Percentiles rank a stretch among this genome's conserved stretches.
Evolutionary conservation across 352 stramenopile species (phyloP).

Genomic region (Pythium oligandrum): DNA sequence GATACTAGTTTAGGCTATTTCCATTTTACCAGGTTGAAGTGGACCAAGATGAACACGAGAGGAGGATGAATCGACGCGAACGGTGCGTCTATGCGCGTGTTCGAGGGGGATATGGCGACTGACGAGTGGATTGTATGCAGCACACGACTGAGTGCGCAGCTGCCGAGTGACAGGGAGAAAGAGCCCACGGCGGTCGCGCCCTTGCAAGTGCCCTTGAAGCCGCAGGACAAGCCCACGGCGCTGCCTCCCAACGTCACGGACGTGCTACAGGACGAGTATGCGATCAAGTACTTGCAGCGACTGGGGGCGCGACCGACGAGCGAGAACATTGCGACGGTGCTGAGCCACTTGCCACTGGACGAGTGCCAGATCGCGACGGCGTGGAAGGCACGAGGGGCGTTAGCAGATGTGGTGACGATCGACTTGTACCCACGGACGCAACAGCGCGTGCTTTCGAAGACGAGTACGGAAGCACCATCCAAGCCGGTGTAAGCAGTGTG

Average conservation of each 20-base stretch:
- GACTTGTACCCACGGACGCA: constrained; percentile 37
- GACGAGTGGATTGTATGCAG: no score
- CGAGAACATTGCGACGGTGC: constrained; percentile 56
- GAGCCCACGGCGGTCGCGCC: constrained; percentile 31
- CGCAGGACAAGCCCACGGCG: constrained; percentile 37
- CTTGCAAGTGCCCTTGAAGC: constrained; percentile 45
- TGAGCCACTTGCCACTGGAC: constrained; percentile 60
- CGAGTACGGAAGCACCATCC: no score
- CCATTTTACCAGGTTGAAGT: no score
- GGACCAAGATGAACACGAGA: no score
- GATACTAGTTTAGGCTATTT: no score
- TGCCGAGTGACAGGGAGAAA: constrained; percentile 6
- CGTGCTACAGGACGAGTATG: constrained; percentile 57
- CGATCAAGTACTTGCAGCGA: constrained; percentile 65
- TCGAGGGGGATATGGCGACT: no score
- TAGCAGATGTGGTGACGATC: constrained; percentile 47
- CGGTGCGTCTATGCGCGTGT: constrained; percentile 5
- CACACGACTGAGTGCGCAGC: no score
- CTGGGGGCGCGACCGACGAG: constrained; percentile 40
- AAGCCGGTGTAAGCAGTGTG: no score
- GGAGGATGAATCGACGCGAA: constrained; percentile 17
- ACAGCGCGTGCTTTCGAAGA: no score
- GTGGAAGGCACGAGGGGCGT: constrained; percentile 53
- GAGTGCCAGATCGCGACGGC: constrained; percentile 49
- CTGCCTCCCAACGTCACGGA: constrained; percentile 40